Conservation (phyloP, 306 rosid species). For the Inga oerstediana region DNA sequence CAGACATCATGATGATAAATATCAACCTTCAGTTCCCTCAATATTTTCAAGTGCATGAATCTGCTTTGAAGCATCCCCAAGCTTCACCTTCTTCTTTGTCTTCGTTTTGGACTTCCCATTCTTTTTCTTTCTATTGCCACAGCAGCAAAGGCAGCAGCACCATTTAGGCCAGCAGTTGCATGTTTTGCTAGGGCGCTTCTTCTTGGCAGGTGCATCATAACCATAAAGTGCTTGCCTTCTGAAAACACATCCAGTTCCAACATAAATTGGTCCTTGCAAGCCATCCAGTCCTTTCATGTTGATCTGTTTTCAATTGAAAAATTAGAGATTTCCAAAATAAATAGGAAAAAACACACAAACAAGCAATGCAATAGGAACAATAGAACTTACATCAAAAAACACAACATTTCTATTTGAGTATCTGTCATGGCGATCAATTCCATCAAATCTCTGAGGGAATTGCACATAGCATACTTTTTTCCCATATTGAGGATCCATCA, state of each 20-base stretch:
- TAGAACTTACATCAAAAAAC: slow-evolving; percentile 83
- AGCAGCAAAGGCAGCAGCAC: slow-evolving; percentile 75
- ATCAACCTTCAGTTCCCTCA: slow-evolving; percentile 73
- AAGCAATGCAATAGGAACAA: neutral
- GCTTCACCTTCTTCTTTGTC: slow-evolving; percentile 79
- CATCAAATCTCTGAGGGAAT: slow-evolving; percentile 98
- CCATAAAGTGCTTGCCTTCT: slow-evolving; percentile 94
- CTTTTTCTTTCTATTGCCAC: slow-evolving; percentile 64
- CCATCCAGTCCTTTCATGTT: slow-evolving; percentile 99
- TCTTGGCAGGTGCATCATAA: slow-evolving; percentile 80
- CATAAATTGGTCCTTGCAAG: slow-evolving; percentile 95
- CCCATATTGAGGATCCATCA: slow-evolving; percentile 98
- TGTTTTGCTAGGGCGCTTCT: slow-evolving; percentile 88
- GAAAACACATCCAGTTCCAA: slow-evolving; percentile 98
- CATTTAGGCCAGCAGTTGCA: slow-evolving; percentile 97
- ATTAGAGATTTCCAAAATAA: slow-evolving; percentile 30
- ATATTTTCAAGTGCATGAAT: slow-evolving; percentile 96
- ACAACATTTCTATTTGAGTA: slow-evolving; percentile 98
- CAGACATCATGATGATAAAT: slow-evolving; percentile 16
- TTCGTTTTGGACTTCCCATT: slow-evolving; percentile 62
- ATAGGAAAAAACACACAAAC: neutral
- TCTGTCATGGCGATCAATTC: slow-evolving; percentile 94
- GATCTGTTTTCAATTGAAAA: slow-evolving; percentile 59
- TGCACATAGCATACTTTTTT: slow-evolving; percentile 95
- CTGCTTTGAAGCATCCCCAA: slow-evolving; percentile 92